Evolutionary conservation across 1,139 yeast species (phyloP), one percentile per base, ranked within the genome.

Genomic region (Yamadazyma dushanensis): DNA sequence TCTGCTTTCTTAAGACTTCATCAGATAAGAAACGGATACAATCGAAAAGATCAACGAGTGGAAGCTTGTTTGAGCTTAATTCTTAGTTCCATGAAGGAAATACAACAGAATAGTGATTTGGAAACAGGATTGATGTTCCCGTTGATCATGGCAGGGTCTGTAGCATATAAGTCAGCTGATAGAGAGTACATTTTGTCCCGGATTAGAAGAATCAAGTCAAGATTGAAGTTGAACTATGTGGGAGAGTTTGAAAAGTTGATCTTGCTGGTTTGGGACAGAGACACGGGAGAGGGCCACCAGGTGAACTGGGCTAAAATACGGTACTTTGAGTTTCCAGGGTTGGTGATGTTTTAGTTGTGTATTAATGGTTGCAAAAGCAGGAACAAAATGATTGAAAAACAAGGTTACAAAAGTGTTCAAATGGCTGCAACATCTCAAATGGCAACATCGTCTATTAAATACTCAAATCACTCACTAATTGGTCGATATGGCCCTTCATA

Each of bases 131-230:
- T 51, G 8, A 36, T 52, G 49, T 52, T 52, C 39, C 57, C 57
- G n/a, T 39, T 52, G 29, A 39, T 51, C 10, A 50, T 52, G 56
- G 56, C 55, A 4, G 57, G 56, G 2, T 47, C 54, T 10, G 55
- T 50, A 13, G 50, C 53, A 4, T 41, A 44, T 26, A 38, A 44
- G 16, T 26, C 30, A 4, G 31, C 32, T 3, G 56, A 51, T 35
- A 31, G 54, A 24, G 44, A 40, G 9, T 50, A 48, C 26, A 46
- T 52, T 16, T 18, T 49, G 11, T 26, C 42, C 7, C 38, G 54
- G 28, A 35, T 52, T 3, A 33, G 41, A 14, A 31, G 35, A 15
- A 52, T 52, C 11, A 43, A 40, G 26, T 35, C 44, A 5, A 32
- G 52, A 16, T 35, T 52, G 21, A 50, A 45, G 32, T 52, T 52